Conservation (phyloP, 257 asterid species). For the Coffea eugenioides region DNA sequence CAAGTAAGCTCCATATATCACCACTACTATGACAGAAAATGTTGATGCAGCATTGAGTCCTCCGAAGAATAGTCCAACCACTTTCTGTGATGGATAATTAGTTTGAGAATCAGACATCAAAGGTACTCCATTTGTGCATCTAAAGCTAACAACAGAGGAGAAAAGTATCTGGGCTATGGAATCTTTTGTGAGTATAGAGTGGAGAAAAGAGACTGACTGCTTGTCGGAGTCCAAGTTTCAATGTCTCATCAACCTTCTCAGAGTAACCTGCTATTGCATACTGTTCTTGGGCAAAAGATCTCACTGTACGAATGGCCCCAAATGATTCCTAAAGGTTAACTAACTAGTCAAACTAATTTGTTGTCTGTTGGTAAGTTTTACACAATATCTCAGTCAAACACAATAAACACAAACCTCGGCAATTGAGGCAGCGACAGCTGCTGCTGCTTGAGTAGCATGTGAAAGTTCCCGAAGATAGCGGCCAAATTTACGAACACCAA, state of each 20-base stretch:
- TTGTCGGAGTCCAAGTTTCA: constrained; percentile 77
- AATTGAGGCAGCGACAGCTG: constrained; percentile 84
- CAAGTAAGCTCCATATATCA: constrained; percentile 71
- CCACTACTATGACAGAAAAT: constrained; percentile 74
- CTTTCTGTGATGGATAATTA: constrained; percentile 41
- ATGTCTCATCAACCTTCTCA: constrained; percentile 81
- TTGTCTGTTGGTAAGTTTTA: not conserved
- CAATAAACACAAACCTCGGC: constrained; percentile 59
- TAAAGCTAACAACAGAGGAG: not conserved
- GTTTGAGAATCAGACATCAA: constrained; percentile 2
- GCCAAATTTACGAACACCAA: constrained; percentile 69
- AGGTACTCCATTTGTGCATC: constrained; percentile 15
- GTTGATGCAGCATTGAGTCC: constrained; percentile 81
- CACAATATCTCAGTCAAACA: not conserved
- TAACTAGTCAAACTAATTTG: not conserved
- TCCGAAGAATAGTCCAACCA: constrained; percentile 71
- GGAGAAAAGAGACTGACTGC: constrained; percentile 55
- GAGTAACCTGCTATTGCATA: constrained; percentile 68
- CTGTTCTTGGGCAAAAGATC: constrained; percentile 86
- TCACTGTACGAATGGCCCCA: constrained; percentile 85
- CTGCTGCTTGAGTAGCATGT: constrained; percentile 88
- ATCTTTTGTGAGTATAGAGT: not conserved
- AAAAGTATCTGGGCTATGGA: not conserved
- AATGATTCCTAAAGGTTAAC: constrained; percentile 59
- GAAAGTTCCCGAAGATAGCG: constrained; percentile 79